Conservation (phyloP, 345 rosid species). For the Salix caprea region DNA sequence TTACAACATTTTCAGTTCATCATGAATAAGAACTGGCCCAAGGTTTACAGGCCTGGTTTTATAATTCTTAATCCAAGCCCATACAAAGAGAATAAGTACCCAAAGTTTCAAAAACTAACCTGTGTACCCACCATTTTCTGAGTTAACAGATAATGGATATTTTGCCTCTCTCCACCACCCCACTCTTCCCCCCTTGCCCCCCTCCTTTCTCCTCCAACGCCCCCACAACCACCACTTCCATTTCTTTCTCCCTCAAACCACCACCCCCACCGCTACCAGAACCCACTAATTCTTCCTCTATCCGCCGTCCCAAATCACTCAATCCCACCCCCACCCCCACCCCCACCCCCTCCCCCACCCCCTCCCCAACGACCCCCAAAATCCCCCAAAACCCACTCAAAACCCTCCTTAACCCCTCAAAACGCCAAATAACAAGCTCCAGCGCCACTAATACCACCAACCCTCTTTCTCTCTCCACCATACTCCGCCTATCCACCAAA, state of each 20-base stretch:
- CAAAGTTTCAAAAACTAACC: background rate
- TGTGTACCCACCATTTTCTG: background rate
- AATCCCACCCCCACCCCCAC: background rate
- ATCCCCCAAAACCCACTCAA: conserved; percentile 56
- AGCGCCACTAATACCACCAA: background rate
- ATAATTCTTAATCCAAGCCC: background rate
- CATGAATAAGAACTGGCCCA: no score
- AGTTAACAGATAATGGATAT: conserved; percentile 31
- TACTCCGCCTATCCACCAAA: conserved; percentile 73
- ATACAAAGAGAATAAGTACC: background rate
- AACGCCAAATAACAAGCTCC: conserved; percentile 12
- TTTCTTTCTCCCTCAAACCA: conserved; percentile 48
- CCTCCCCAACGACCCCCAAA: conserved; percentile 18
- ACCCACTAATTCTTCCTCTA: conserved; percentile 22
- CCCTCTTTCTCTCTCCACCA: conserved; percentile 48
- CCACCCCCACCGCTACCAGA: conserved; percentile 29
- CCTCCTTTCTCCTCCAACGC: conserved; percentile 25
- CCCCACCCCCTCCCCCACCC: conserved; percentile 13
- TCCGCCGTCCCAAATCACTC: conserved; percentile 64
- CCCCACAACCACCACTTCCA: conserved; percentile 19
- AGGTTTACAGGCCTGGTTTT: background rate
- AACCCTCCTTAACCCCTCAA: conserved; percentile 27
- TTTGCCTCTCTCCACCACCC: conserved; percentile 37
- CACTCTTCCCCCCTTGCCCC: conserved; percentile 29
- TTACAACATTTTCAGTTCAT: no score